Percentiles rank a stretch among this genome's conserved stretches.
Conservation (phyloP, 1,139 yeast genomes). For the Geotrichum bryndzae region DNA sequence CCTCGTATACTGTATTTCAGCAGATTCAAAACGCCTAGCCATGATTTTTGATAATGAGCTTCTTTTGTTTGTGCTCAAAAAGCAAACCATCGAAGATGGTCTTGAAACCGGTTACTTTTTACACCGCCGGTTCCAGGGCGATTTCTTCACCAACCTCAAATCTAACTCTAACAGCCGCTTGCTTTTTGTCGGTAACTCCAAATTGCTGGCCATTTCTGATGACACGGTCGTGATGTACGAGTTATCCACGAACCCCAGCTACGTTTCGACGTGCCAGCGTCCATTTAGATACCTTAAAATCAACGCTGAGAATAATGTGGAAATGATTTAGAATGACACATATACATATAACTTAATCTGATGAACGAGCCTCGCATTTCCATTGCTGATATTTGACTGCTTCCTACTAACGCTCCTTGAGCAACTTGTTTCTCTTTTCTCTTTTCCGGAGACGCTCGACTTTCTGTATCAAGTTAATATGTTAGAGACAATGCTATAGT, state of each 20-base stretch:
- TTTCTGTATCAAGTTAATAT: slow-evolving; percentile 15
- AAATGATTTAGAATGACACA: background rate
- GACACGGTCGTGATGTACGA: slow-evolving; percentile 9
- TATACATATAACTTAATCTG: background rate
- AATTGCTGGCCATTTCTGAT: slow-evolving; percentile 7
- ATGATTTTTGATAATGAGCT: slow-evolving; percentile 6
- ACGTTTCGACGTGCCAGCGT: slow-evolving; percentile 3
- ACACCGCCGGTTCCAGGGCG: slow-evolving; percentile 6
- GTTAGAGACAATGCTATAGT: background rate
- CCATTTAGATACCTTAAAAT: slow-evolving; percentile 5
- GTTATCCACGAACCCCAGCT: slow-evolving; percentile 1
- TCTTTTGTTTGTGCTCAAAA: slow-evolving; percentile 13
- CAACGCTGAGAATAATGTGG: slow-evolving; percentile 6
- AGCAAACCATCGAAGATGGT: slow-evolving; percentile 9
- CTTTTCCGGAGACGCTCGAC: slow-evolving; percentile 38
- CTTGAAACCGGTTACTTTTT: slow-evolving; percentile 9
- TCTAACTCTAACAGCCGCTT: background rate
- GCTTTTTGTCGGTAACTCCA: slow-evolving; percentile 9
- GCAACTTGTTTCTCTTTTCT: slow-evolving; percentile 41
- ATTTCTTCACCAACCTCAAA: background rate
- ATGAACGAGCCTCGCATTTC: background rate
- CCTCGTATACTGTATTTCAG: slow-evolving; percentile 12
- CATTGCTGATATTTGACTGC: background rate
- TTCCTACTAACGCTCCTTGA: slow-evolving; percentile 37
- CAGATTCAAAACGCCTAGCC: slow-evolving; percentile 15